phyloP scores from a whole-genome alignment of 768 basidiomycete genomes.

The Galerina marginata region DNA sequence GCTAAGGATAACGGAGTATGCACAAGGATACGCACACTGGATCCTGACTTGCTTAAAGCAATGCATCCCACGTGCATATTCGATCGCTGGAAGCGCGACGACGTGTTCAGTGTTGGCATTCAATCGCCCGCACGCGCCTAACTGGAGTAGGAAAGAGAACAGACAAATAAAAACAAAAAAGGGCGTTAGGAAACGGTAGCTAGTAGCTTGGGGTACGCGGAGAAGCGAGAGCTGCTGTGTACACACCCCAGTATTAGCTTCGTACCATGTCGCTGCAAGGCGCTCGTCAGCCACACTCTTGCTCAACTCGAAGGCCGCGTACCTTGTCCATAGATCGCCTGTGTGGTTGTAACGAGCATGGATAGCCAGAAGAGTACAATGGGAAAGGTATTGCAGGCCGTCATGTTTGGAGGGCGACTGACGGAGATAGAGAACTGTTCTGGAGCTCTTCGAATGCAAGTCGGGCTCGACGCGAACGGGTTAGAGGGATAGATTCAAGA shows the following conservation, averaged over 20 bases:
- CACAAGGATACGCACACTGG: slow-evolving; percentile 20
- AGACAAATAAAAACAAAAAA: neutral
- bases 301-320: neutral
- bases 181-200: no score
- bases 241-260: slow-evolving; percentile 19
- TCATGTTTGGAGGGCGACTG: no score
- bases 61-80: slow-evolving; percentile 23
- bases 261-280: slow-evolving; percentile 24
- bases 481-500: no score
- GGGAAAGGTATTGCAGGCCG: no score
- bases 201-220: no score
- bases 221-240: neutral
- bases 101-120: slow-evolving; percentile 26
- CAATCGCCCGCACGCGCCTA: slow-evolving; percentile 26
- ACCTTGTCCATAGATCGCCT: neutral
- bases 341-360: no score
- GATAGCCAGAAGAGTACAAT: no score
- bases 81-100: slow-evolving; percentile 24
- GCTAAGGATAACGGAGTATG: neutral
- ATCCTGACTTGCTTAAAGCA: slow-evolving; percentile 25
- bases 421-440: no score
- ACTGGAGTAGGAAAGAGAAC: slow-evolving; percentile 7
- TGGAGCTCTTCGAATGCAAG: no score
- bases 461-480: no score
- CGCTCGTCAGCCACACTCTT: neutral